Evolutionary conservation across 78 protist species (phyloP), one percentile per base, ranked within the genome.

Genomic region (Monocercomonoides exilis): DNA sequence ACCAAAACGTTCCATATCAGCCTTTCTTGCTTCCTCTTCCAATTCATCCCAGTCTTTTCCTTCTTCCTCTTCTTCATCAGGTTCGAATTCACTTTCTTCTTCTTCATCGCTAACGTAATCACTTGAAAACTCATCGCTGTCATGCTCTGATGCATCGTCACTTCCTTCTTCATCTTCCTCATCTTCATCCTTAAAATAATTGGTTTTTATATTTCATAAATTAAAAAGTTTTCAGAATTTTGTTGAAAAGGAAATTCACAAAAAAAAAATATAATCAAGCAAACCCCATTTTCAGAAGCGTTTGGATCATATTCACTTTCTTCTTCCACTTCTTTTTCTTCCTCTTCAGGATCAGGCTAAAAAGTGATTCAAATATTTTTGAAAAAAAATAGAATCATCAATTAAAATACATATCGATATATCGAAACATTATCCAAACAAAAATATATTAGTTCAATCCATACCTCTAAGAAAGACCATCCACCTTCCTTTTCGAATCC

Each of bases 401-500:
- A n/a, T n/a, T n/a, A n/a, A n/a, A n/a, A n/a, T n/a, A n/a, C n/a
- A n/a, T n/a, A n/a, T n/a, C n/a, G n/a, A n/a, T n/a, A n/a, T n/a
- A n/a, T n/a, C n/a, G n/a, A n/a, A n/a, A n/a, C n/a, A n/a, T n/a
- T n/a, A n/a, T n/a, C n/a, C n/a, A n/a, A n/a, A n/a, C n/a, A n/a
- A n/a, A n/a, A n/a, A n/a, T n/a, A n/a, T n/a, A n/a, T n/a, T n/a
- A n/a, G n/a, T n/a, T n/a, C n/a, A n/a, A n/a, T n/a, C n/a, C n/a
- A n/a, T 41, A 21, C 54, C n/a, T 43, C 82, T 46, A 94, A 90
- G 85, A 92, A 84, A 45, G 88, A 44, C 98, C 98, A 94, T 44
- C 96, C 95, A 41, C 94, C 96, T 5, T 89, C 91, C 33, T 90
- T 91, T 85, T 85, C 79, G 91, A 93, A 94, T 46, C 79, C 86